phyloP scores from a whole-genome alignment of 805 yeast genomes.

The Sugiyamaella boreocaroliniensis region DNA sequence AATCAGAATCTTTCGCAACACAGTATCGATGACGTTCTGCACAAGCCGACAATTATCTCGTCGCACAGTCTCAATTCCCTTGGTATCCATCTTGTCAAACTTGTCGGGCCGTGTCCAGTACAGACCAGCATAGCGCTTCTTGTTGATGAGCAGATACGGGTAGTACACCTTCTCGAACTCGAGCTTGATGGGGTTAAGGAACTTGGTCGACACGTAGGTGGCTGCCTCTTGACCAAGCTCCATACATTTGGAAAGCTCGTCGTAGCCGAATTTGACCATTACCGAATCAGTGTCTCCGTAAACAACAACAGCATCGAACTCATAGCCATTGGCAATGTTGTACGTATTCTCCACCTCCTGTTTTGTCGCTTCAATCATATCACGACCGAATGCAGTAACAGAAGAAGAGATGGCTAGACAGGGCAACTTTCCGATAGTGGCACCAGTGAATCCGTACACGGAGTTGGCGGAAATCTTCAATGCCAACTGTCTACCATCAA shows the following conservation, averaged over 20 bases:
- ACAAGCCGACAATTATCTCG: conserved; percentile 95
- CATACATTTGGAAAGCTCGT: conserved; percentile 80
- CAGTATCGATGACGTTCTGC: conserved; percentile 89
- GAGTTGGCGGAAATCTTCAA: conserved; percentile 95
- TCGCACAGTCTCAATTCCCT: conserved; percentile 97
- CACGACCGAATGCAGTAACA: conserved; percentile 92
- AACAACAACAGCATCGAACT: conserved; percentile 81
- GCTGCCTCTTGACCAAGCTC: conserved; percentile 93
- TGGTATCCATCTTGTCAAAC: conserved; percentile 94
- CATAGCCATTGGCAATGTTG: conserved; percentile 71
- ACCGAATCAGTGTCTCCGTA: conserved; percentile 99
- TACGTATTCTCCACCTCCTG: conserved; percentile 75
- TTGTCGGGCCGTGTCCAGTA: conserved; percentile 93
- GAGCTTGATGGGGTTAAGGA: conserved; percentile 80
- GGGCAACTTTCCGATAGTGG: conserved; percentile 94
- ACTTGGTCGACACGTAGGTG: conserved; percentile 66
- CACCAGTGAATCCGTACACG: conserved; percentile 98
- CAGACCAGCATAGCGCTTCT: conserved; percentile 94
- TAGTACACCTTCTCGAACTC: conserved; percentile 96
- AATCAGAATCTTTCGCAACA: conserved; percentile 74
- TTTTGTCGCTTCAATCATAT: conserved; percentile 91
- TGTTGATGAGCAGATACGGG: conserved; percentile 89
- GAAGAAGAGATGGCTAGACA: conserved; percentile 95
- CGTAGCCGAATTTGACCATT: conserved; percentile 92
- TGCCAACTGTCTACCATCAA: conserved; percentile 96